Evolutionary conservation across 768 basidiomycete genomes (phyloP).

Genomic region (Porphyrellus cyaneotinctus): DNA sequence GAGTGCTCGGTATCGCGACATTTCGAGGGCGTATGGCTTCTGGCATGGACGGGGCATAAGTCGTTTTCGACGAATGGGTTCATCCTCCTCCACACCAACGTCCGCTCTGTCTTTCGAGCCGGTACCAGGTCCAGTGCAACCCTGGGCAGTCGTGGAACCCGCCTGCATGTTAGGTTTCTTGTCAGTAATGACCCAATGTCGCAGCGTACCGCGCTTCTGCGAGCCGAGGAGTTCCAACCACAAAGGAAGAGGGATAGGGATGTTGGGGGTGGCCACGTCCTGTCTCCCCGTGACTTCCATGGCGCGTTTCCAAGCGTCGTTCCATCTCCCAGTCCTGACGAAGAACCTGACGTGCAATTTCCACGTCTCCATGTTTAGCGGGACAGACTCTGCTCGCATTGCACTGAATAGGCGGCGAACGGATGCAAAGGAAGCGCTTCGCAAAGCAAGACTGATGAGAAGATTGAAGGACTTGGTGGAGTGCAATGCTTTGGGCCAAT

Average conservation of each 20-base stretch:
- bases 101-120: not conserved
- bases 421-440: constrained; percentile 44
- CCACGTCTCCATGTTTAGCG: constrained; percentile 50
- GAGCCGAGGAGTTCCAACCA: constrained; percentile 62
- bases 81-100: not conserved
- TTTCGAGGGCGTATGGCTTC: constrained; percentile 7
- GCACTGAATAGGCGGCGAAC: constrained; percentile 41
- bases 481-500: constrained; percentile 27
- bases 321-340: constrained; percentile 54
- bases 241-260: constrained; percentile 40
- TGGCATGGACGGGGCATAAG: constrained; percentile 16
- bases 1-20: constrained; percentile 35
- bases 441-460: constrained; percentile 47
- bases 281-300: constrained; percentile 18
- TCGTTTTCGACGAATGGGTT: constrained; percentile 5
- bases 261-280: constrained; percentile 2
- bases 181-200: constrained; percentile 14
- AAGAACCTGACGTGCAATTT: constrained; percentile 55
- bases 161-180: not conserved
- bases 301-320: constrained; percentile 50
- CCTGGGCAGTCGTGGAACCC: not conserved
- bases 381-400: constrained; percentile 44
- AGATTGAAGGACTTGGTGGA: constrained; percentile 43
- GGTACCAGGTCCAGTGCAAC: too few relatives aligned
- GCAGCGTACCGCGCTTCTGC: constrained; percentile 35